Evolutionary conservation across 257 asterid genomes (phyloP).

Genomic region (Phtheirospermum japonicum): DNA sequence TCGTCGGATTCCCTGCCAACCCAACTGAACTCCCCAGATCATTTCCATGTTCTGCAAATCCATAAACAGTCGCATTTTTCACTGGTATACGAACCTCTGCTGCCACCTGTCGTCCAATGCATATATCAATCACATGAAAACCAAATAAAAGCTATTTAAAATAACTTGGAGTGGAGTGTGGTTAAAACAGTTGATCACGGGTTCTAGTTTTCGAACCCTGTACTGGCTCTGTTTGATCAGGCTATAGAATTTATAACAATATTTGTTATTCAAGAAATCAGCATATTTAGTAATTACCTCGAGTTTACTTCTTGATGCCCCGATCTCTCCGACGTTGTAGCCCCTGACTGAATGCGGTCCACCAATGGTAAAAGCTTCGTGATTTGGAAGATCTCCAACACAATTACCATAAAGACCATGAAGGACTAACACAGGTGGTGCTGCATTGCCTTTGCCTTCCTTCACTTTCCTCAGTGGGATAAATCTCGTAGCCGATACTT

Average conservation of each 20-base stretch:
- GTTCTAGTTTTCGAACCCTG: too few relatives aligned
- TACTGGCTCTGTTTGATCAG: too few relatives aligned
- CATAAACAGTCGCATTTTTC: conserved; percentile 62
- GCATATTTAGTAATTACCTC: conserved; percentile 39
- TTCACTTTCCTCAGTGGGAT: conserved; percentile 5
- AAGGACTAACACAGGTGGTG: conserved; percentile 12
- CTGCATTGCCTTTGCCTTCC: conserved; percentile 5
- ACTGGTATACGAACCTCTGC: conserved; percentile 74
- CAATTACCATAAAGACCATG: not conserved
- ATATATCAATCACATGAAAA: too few relatives aligned
- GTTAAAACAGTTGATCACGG: too few relatives aligned
- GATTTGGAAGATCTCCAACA: conserved; percentile 7
- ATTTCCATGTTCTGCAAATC: conserved; percentile 78
- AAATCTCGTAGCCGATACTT: not conserved
- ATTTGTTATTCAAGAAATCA: too few relatives aligned
- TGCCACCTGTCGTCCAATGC: conserved; percentile 33
- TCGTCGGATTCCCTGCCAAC: conserved; percentile 86
- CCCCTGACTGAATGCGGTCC: conserved; percentile 6
- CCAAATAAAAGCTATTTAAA: too few relatives aligned
- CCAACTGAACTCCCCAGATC: conserved; percentile 75
- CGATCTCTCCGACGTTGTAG: conserved; percentile 7
- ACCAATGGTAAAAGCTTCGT: conserved; percentile 5
- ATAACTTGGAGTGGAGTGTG: too few relatives aligned
- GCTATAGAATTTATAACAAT: too few relatives aligned
- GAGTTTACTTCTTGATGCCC: not conserved